Evolutionary conservation across 2,329 filamentous ascomycete species (phyloP), one percentile per base, ranked within the genome.

Genomic region (Metarhizium humberi): DNA sequence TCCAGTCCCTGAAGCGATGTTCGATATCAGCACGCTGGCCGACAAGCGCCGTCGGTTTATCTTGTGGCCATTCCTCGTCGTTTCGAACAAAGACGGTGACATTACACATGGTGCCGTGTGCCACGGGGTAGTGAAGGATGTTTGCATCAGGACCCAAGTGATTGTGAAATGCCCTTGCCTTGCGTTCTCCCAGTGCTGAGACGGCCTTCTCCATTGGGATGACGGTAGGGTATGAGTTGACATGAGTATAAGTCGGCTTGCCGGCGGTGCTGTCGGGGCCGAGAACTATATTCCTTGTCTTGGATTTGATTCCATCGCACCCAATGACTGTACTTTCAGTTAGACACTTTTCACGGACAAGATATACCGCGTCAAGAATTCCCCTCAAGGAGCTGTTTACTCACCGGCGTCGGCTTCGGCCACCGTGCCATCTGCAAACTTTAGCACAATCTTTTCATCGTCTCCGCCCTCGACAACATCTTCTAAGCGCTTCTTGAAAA

Each of bases 251-350:
- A 8, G 55, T 46, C 14, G 56, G 53, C 5, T 50, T 38, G 29
- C 53, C 53, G 1, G 56, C 49, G 13, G 47, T 54, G 40, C 51
- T 45, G 5, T 53, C 45, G 3, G 10, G 25, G 16, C 53, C 50
- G 4, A 50, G 5, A n/a, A 56, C 25, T 8, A 57, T 52, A 25
- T 38, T 42, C 40, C 56, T 51, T 32, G 49, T 52, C 6, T 34
- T 45, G 20, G 53, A 56, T 30, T 57, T 57, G 29, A 57, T 57
- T 7, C 56, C 56, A 53, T 58, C 56, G 30, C 56, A 58, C 3
- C 40, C 56, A 18, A 58, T 56, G 6, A 58, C 56, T 57, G 16
- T 30, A 16, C 14, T 42, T 14, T 8, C 6, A 4, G 42, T 45
- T 11, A 45, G 42, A 45, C 3, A 0, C 7, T 40, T 13, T 16